phyloP scores from a whole-genome alignment of 2,329 filamentous ascomycete species.

The Lachnellula occidentalis region DNA sequence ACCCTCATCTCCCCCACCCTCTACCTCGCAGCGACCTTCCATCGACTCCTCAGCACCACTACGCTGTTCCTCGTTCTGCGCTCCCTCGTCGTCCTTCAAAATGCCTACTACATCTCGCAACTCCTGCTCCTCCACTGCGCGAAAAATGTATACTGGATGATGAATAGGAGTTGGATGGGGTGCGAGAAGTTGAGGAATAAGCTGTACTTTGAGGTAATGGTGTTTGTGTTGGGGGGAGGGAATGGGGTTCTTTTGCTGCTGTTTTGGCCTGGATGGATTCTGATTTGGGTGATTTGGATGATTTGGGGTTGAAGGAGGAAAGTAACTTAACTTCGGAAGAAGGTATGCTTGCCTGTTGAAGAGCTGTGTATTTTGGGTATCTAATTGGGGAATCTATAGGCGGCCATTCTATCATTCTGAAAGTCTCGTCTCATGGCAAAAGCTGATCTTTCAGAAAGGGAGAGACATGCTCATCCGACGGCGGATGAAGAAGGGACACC shows the following conservation, averaged over 20 bases:
- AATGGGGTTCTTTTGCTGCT: constrained; percentile 24
- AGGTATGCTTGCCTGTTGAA: neutral
- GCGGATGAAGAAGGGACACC: no score
- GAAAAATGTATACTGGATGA: neutral
- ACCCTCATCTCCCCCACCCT: constrained; percentile 15
- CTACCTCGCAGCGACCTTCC: constrained; percentile 11
- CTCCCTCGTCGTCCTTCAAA: constrained; percentile 9
- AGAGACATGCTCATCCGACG: no score
- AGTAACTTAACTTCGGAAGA: neutral
- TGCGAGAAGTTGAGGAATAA: constrained; percentile 21
- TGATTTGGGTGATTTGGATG: constrained; percentile 9
- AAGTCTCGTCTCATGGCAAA: no score
- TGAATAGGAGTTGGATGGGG: constrained; percentile 14
- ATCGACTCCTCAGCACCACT: constrained; percentile 15
- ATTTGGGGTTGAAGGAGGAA: constrained; percentile 14
- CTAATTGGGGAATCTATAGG: no score
- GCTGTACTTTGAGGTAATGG: constrained; percentile 25
- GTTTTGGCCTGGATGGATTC: constrained; percentile 31
- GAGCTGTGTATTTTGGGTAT: neutral
- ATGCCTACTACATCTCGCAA: neutral
- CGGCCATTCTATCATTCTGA: no score
- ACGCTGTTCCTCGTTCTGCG: constrained; percentile 19
- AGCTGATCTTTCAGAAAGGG: no score
- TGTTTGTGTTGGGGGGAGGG: constrained; percentile 27
- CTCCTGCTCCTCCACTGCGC: neutral